Evolutionary conservation across 1,139 yeast genomes (phyloP), one percentile per base, ranked within the genome.

Genomic region (Pichia terricola): DNA sequence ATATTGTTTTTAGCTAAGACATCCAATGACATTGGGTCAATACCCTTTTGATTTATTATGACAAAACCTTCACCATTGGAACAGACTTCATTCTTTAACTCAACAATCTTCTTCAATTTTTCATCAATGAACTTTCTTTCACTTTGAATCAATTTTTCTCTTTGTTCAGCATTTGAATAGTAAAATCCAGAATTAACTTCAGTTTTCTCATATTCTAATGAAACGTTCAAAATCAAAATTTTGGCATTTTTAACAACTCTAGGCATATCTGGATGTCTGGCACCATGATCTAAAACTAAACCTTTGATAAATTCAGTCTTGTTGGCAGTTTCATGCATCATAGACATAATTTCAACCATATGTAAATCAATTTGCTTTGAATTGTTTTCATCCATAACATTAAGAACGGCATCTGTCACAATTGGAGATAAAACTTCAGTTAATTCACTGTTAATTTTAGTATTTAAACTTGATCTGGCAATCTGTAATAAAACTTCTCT

Each of bases 181-280:
- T 81, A 94, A 64, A 94, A 91, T 5, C 97, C 94, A 2, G 96
- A 86, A 68, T 94, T 94, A 47, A 94, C 96, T 68, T 94, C 99
- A 37, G 96, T 87, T 70, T 94, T 94, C 62, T 94, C 99, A 63
- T 91, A 94, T 66, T 94, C 99, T 56, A 94, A 72, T 4, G 95
- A 85, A 39, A 94, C 98, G 63, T 94, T 94, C 57, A 94, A 73
- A 42, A 87, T 94, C 60, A 94, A 73, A 38, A 94, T 79, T 58
- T 77, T 72, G 2, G 96, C 96, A 64, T 91, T 86, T 53, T 77
- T 77, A 26, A 91, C 82, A 46, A 80, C 68, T 56, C 80, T 84
- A 47, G 98, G 98, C 99, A 94, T 94, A 64, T 91, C 98, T 37
- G 99, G 99, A 69, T 94, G 98, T 62, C 99, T 79, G 16, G 96